A percentile compares a stretch with the other conserved stretches of the same genome.
These are phyloP conservation scores for Pelargonium cotyledonis DNA, from an alignment of 441 rosid genomes.

Conservation along the genomic window DNA sequence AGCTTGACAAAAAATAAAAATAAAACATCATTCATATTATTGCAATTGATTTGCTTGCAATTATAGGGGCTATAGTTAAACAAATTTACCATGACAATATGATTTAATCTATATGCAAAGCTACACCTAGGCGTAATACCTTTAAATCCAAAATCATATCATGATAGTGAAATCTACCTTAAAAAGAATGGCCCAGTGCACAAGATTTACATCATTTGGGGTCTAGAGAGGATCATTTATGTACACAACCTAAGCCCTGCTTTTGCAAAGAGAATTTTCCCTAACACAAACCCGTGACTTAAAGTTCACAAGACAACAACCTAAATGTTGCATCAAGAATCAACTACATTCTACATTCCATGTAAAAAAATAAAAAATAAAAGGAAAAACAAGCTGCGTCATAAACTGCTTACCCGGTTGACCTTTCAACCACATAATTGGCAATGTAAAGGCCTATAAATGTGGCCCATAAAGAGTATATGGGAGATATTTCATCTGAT, in stretches of 20 bases:
- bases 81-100: neutral
- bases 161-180: neutral
- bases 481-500: constrained; percentile 93
- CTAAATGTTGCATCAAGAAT: constrained; percentile 89
- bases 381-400: constrained; percentile 1
- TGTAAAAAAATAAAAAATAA: constrained; percentile 12
- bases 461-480: constrained; percentile 98
- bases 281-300: constrained; percentile 49
- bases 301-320: constrained; percentile 72
- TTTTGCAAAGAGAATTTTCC: constrained; percentile 25
- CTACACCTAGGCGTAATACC: constrained; percentile 9
- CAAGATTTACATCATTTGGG: no score
- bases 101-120: no score
- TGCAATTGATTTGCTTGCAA: neutral
- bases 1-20: neutral
- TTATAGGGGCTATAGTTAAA: neutral
- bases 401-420: constrained; percentile 75
- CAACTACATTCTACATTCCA: constrained; percentile 13
- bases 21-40: neutral
- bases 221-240: no score
- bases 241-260: no score
- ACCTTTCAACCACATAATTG: constrained; percentile 94
- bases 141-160: constrained; percentile 5
- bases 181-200: no score
- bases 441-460: constrained; percentile 98